These are phyloP conservation scores for Daldinia vernicosa DNA, from an alignment of 495 filamentous ascomycete genomes.

Conservation along the genomic window DNA sequence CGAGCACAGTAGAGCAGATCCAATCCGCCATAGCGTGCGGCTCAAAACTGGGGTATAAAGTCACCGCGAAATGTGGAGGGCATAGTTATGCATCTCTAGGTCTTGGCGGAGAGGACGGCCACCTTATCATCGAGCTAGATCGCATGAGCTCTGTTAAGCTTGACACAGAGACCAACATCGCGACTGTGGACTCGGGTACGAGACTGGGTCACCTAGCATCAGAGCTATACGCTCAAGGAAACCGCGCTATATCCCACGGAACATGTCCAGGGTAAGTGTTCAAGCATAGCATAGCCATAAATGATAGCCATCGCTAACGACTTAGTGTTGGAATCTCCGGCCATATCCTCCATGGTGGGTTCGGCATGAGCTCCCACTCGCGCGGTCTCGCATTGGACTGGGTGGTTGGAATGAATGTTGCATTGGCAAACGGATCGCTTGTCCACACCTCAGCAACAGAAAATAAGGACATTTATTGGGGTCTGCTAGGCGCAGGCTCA, in stretches of 20 bases:
- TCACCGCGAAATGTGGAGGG: slow-evolving; percentile 55
- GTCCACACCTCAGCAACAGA: slow-evolving; percentile 52
- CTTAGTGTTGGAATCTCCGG: slow-evolving; percentile 55
- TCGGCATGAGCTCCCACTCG: slow-evolving; percentile 57
- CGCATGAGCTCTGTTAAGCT: slow-evolving; percentile 54
- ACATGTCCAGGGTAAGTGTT: slow-evolving; percentile 57
- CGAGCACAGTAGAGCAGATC: slow-evolving; percentile 53
- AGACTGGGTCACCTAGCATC: slow-evolving; percentile 54
- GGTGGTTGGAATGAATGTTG: slow-evolving; percentile 53
- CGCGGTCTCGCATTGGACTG: slow-evolving; percentile 57
- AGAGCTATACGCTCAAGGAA: slow-evolving; percentile 51
- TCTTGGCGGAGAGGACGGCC: slow-evolving; percentile 58
- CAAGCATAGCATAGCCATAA: background rate
- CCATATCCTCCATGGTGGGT: slow-evolving; percentile 57
- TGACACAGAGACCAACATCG: slow-evolving; percentile 51
- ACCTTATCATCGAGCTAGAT: slow-evolving; percentile 56
- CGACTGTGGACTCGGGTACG: slow-evolving; percentile 52
- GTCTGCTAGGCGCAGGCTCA: slow-evolving; percentile 54
- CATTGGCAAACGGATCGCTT: slow-evolving; percentile 54
- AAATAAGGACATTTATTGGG: slow-evolving; percentile 57
- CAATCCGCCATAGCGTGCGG: slow-evolving; percentile 55
- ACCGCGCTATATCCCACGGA: slow-evolving; percentile 56
- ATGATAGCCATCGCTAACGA: slow-evolving; percentile 15
- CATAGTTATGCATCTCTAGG: slow-evolving; percentile 60
- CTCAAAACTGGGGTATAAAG: slow-evolving; percentile 52